These are phyloP conservation scores for Cyathus pygmaeus DNA, from an alignment of 1,284 basidiomycete genomes.

Conservation along the genomic window DNA sequence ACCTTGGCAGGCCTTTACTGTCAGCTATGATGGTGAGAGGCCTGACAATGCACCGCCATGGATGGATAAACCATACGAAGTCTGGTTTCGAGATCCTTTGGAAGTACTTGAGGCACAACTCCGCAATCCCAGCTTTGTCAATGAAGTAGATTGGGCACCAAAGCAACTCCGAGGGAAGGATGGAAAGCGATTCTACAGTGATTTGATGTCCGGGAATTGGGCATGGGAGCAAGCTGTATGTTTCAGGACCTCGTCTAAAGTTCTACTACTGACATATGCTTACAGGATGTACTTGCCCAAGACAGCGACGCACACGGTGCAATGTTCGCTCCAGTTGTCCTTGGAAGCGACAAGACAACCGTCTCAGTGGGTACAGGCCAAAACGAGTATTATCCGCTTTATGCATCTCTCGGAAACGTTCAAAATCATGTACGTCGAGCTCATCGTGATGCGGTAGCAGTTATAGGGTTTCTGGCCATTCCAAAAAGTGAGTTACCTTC, in stretches of 20 bases:
- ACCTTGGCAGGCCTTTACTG: slow-evolving; percentile 31
- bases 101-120: slow-evolving; percentile 29
- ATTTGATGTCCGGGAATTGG: slow-evolving; percentile 14
- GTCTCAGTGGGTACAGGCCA: slow-evolving; percentile 33
- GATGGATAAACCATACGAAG: slow-evolving; percentile 41
- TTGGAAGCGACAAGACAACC: slow-evolving; percentile 49
- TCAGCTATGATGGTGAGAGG: slow-evolving; percentile 17
- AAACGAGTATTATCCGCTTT: slow-evolving; percentile 26
- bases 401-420: slow-evolving; percentile 30
- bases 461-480: slow-evolving; percentile 3
- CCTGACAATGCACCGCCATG: slow-evolving; percentile 31
- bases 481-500: slow-evolving; percentile 15
- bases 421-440: neutral
- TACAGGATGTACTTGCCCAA: slow-evolving; percentile 21
- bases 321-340: slow-evolving; percentile 40
- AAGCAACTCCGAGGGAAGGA: slow-evolving; percentile 16
- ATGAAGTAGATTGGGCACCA: slow-evolving; percentile 28
- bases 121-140: slow-evolving; percentile 19
- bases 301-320: slow-evolving; percentile 29
- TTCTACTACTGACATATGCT: slow-evolving; percentile 8
- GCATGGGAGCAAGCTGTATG: slow-evolving; percentile 11
- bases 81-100: slow-evolving; percentile 37
- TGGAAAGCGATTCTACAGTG: slow-evolving; percentile 2
- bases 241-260: neutral
- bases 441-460: neutral